phyloP scores from a whole-genome alignment of 2,329 filamentous ascomycete genomes.

The Cladosporium sp. region DNA sequence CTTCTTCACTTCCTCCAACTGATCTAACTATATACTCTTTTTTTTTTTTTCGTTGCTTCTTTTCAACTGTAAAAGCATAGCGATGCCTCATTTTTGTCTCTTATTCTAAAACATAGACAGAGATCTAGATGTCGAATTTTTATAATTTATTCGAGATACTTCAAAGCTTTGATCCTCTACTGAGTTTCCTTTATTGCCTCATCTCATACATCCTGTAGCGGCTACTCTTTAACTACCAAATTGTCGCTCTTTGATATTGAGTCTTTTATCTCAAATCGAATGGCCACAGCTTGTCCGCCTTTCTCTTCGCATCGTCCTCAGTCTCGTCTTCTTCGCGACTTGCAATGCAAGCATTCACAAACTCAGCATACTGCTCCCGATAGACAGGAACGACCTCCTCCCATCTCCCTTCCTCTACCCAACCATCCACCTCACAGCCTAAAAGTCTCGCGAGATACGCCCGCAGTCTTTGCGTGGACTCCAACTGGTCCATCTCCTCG shows the following conservation, averaged over 20 bases:
- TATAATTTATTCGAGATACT: too few species aligned
- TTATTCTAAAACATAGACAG: not conserved
- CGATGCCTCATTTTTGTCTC: not conserved
- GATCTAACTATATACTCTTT: not conserved
- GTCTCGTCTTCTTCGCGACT: not conserved
- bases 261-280: not conserved
- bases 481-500: not conserved
- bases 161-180: too few species aligned
- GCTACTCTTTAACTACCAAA: too few species aligned
- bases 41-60: not conserved
- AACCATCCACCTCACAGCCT: slow-evolving; percentile 1
- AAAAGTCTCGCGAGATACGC: not conserved
- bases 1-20: not conserved
- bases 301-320: not conserved
- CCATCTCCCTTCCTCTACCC: slow-evolving; percentile 2
- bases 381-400: not conserved
- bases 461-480: not conserved
- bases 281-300: not conserved
- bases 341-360: not conserved
- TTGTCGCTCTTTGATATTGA: too few species aligned
- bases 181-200: too few species aligned
- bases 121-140: too few species aligned
- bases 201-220: too few species aligned
- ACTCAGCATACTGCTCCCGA: not conserved
- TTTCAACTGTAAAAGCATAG: not conserved